Evolutionary conservation across 495 filamentous ascomycete genomes (phyloP), one percentile per base, ranked within the genome.

Genomic region (Aspergillus asperescens): DNA sequence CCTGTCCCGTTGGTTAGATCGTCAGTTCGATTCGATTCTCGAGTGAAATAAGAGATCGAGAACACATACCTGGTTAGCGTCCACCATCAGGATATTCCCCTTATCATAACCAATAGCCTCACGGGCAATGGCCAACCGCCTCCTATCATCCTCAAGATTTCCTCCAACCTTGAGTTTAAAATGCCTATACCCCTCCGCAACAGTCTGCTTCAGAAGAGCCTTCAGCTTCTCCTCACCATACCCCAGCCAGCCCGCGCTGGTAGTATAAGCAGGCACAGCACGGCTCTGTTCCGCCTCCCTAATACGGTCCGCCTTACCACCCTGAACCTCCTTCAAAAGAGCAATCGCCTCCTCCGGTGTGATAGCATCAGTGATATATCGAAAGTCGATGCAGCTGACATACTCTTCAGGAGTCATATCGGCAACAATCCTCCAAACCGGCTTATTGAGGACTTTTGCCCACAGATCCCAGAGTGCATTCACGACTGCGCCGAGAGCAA

Each of bases 401-500:
- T 93, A 81, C 69, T 95, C 83, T 68, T 93, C 85, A 4, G 89
- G 88, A 3, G 77, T 83, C 86, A 96, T 94, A 41, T 95, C 90
- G 0, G 86, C 85, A 7, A 96, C 84, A 55, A 96, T 84, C 20
- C 83, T 78, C 91, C 91, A 96, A 3, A 96, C 86, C 9, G 91
- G 91, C 70, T 95, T 95, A 29, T 79, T 74, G 13, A 90, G 80
- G 9, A 77, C 77, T 68, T 95, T 95, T 34, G 89, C 89, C 90
- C 91, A 95, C 13, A 96, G 81, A 71, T 96, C 91, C 91, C 91
- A 96, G 55, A 95, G 71, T 0, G 90, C 91, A 65, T 96, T 96
- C 48, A 96, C 85, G 19, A 95, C 85, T 28, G 90, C 88, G 23
- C 88, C 90, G 0, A 94, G 83, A 2, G 91, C 91, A 0, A 96